Evolutionary conservation across 2,329 filamentous ascomycete species (phyloP), one percentile per base, ranked within the genome.

Genomic region (Sporothrix pseudoabietina): DNA sequence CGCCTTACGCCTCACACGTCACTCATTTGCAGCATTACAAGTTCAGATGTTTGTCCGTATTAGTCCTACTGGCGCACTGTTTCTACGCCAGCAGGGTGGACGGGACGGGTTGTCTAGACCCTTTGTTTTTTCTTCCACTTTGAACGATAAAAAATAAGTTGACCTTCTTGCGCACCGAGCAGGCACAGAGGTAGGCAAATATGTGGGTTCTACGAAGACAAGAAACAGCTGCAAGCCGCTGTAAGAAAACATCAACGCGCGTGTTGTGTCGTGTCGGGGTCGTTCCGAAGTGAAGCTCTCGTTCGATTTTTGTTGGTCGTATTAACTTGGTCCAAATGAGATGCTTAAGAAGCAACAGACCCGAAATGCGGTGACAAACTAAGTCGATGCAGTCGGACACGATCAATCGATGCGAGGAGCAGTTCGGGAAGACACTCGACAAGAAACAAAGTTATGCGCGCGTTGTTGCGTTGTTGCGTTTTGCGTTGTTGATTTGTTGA

Each of bases 41-140:
- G 16, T 61, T 74, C 57, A 73, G 61, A 85, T 89, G 86, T 90
- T 79, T 86, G 87, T 87, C 87, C 86, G 84, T 85, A 85, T 85
- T 89, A 90, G 88, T 90, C 88, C 88, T 84, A 85, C 83, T 84
- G 82, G 82, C 86, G 86, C 86, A 89, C 84, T 77, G 74, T 76
- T 74, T 86, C 84, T 83, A 85, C 87, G 84, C 82, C 83, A 86
- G 82, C 87, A 88, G 88, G 88, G 88, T 89, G 88, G 88, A 90
- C 85, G 83, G 85, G 87, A 88, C 87, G 80, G 88, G 88, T 87
- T 89, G 88, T 90, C 88, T 89, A 89, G 87, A 87, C 88, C 87
- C 81, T 85, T 81, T 82, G 82, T 79, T 89, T 85, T 78, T 84
- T 89, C 86, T 89, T 86, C 87, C 88, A 89, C 87, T 78, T 49